Evolutionary conservation across 371 early-diverging fungal genomes (phyloP).

Genomic region (Circinella minor): DNA sequence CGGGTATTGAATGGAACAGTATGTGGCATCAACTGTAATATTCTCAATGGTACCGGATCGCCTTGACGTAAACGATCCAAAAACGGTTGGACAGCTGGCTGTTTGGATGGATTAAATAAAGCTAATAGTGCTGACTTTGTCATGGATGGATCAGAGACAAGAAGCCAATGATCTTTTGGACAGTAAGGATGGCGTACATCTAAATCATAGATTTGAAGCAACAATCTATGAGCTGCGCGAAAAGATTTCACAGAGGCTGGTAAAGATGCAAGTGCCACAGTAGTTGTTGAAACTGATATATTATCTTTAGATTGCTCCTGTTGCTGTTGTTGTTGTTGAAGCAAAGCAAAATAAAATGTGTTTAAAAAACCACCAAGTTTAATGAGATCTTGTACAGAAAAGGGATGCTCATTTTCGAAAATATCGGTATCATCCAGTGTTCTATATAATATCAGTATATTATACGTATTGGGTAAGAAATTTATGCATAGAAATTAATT

Average conservation of each 20-base stretch:
- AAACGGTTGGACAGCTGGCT: constrained; percentile 30
- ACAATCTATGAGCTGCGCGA: constrained; percentile 63
- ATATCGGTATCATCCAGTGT: constrained; percentile 87
- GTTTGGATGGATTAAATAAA: constrained; percentile 17
- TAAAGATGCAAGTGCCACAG: neutral
- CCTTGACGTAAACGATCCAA: constrained; percentile 46
- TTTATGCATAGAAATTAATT: neutral
- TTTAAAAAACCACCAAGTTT: constrained; percentile 64
- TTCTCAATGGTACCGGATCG: constrained; percentile 64
- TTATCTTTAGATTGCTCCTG: neutral
- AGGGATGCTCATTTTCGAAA: constrained; percentile 63
- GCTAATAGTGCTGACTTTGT: constrained; percentile 33
- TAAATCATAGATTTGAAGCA: constrained; percentile 79
- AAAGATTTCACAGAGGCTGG: constrained; percentile 44
- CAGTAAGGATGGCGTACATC: constrained; percentile 77
- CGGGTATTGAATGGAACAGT: constrained; percentile 84
- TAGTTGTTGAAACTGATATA: neutral
- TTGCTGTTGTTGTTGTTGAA: constrained; percentile 31
- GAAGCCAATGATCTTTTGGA: constrained; percentile 75
- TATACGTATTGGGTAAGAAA: neutral
- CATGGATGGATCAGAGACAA: constrained; percentile 46
- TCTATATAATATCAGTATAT: constrained; percentile 26
- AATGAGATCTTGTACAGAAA: constrained; percentile 57
- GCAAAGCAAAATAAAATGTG: constrained; percentile 69
- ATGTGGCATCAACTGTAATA: constrained; percentile 82